Evolutionary conservation across 2,329 filamentous ascomycete species (phyloP).

Genomic region (Pseudocercospora fijiensis): DNA sequence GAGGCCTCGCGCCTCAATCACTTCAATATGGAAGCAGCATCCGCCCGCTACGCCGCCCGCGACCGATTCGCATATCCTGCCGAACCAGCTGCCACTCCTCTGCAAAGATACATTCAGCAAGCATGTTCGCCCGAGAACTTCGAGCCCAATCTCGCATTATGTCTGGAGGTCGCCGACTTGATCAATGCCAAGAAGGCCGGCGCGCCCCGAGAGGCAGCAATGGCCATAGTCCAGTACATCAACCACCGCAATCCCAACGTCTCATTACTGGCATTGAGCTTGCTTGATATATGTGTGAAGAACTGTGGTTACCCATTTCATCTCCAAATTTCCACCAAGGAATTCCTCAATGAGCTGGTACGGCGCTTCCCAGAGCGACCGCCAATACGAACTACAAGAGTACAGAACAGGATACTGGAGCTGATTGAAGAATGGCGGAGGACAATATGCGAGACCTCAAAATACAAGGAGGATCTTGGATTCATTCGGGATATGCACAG

Average conservation of each 20-base stretch:
- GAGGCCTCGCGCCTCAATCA: background rate
- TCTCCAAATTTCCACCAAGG: constrained; percentile 96
- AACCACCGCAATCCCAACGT: constrained; percentile 98
- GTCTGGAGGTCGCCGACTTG: constrained; percentile 92
- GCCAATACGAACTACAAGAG: constrained; percentile 77
- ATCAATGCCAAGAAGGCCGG: constrained; percentile 97
- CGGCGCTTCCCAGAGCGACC: constrained; percentile 92
- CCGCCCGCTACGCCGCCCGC: constrained; percentile 89
- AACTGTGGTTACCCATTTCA: constrained; percentile 99
- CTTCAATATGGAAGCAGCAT: constrained; percentile 76
- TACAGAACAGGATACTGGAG: constrained; percentile 90
- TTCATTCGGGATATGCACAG: constrained; percentile 98
- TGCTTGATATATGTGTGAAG: constrained; percentile 98
- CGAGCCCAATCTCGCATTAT: constrained; percentile 93
- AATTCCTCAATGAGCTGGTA: constrained; percentile 97
- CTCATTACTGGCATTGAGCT: constrained; percentile 78
- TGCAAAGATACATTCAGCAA: constrained; percentile 93
- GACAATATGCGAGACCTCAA: constrained; percentile 96
- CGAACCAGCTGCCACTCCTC: constrained; percentile 75
- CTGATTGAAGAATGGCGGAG: constrained; percentile 97
- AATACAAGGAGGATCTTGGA: constrained; percentile 94
- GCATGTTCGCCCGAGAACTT: constrained; percentile 97
- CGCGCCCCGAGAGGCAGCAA: constrained; percentile 89
- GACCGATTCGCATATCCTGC: constrained; percentile 87
- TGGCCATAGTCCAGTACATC: constrained; percentile 88